Conservation (phyloP, 2,329 filamentous ascomycete genomes). For the Exophiala sp. region DNA sequence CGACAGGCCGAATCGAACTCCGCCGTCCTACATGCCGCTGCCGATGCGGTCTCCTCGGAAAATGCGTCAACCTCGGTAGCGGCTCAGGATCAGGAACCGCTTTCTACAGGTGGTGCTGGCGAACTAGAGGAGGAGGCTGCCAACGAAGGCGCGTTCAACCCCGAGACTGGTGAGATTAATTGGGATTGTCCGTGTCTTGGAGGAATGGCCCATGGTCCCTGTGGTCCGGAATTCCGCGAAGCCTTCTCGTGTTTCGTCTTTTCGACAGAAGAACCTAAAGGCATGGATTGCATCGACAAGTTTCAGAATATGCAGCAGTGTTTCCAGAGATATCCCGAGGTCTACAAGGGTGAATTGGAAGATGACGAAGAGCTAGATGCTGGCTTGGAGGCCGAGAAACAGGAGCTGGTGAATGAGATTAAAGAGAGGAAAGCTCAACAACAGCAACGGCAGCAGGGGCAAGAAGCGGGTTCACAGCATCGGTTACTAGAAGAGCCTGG, state of each 20-base stretch:
- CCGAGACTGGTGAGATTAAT: conserved; percentile 98
- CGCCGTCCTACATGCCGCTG: conserved; percentile 43
- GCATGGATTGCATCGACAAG: conserved; percentile 94
- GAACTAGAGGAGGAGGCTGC: conserved; percentile 72
- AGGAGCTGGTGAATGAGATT: conserved; percentile 28
- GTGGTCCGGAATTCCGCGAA: conserved; percentile 88
- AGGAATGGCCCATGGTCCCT: conserved; percentile 94
- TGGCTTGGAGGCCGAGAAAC: conserved; percentile 34
- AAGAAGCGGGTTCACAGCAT: conserved; percentile 7
- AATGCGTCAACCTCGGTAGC: conserved; percentile 20
- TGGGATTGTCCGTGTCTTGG: conserved; percentile 98
- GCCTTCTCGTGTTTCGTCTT: conserved; percentile 99
- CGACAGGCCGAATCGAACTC: conserved; percentile 40
- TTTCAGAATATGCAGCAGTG: conserved; percentile 98
- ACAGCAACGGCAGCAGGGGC: conserved; percentile 1
- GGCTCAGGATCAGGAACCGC: conserved; percentile 19
- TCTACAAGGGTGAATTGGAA: conserved; percentile 83
- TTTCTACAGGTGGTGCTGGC: conserved; percentile 36
- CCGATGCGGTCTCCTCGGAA: conserved; percentile 21
- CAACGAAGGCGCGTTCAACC: conserved; percentile 91
- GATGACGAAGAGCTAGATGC: conserved; percentile 59
- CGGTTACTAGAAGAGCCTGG: conserved; percentile 23
- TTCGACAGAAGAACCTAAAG: conserved; percentile 90
- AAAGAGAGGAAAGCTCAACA: conserved; percentile 25
- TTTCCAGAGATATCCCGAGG: conserved; percentile 85